These are phyloP conservation scores for Sporothrix brasiliensis DNA, from an alignment of 2,329 filamentous ascomycete species.

Conservation along the genomic window DNA sequence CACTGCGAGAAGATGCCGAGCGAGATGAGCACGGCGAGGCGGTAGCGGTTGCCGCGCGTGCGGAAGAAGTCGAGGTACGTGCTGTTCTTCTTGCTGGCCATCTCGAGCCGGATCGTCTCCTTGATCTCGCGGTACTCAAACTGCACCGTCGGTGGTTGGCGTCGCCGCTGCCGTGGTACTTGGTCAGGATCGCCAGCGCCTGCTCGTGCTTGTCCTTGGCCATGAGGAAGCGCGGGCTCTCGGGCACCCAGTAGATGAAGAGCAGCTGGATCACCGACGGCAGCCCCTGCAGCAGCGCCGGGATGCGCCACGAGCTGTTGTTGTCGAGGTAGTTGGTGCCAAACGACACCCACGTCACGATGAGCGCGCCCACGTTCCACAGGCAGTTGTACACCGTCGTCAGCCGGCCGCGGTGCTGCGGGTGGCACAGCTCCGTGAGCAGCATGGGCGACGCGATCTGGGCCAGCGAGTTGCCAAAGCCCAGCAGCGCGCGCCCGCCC, in stretches of 20 bases:
- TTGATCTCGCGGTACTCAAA: constrained; percentile 69
- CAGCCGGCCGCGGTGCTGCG: constrained; percentile 66
- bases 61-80: constrained; percentile 57
- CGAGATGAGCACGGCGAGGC: constrained; percentile 63
- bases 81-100: too few species aligned
- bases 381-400: constrained; percentile 70
- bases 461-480: constrained; percentile 67
- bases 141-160: constrained; percentile 62
- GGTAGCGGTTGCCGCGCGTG: constrained; percentile 65
- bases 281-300: neutral
- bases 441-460: constrained; percentile 67
- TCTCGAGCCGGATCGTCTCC: constrained; percentile 55
- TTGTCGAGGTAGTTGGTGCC: constrained; percentile 33
- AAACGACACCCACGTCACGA: constrained; percentile 35
- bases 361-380: constrained; percentile 56
- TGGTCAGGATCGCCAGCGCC: constrained; percentile 61
- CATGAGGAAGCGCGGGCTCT: constrained; percentile 67
- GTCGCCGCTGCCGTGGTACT: constrained; percentile 64
- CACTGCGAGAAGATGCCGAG: constrained; percentile 70
- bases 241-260: constrained; percentile 70
- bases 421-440: constrained; percentile 68
- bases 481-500: constrained; percentile 63
- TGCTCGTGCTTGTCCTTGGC: constrained; percentile 62
- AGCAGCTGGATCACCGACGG: constrained; percentile 60
- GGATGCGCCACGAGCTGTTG: neutral